Conservation (phyloP, 352 stramenopile genomes). For the Hyaloperonospora brassicae region DNA sequence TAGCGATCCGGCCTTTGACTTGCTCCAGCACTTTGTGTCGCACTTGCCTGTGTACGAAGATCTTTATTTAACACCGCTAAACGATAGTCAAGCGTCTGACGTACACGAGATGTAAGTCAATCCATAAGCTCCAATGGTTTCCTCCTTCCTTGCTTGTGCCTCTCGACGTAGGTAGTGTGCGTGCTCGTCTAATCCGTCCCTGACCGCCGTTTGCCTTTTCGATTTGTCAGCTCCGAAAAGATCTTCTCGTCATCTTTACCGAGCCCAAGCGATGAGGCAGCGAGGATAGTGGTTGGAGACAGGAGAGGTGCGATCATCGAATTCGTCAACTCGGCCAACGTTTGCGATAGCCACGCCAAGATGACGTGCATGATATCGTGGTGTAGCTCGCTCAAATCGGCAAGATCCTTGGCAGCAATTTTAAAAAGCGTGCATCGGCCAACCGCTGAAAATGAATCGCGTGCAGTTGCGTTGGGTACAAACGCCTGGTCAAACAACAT, state of each 20-base stretch:
- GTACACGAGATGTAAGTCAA: background rate
- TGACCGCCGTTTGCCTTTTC: constrained; percentile 37
- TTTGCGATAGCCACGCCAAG: constrained; percentile 70
- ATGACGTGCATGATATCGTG: constrained; percentile 79
- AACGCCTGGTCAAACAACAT: constrained; percentile 47
- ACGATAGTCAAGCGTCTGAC: constrained; percentile 7
- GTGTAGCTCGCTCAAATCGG: constrained; percentile 73
- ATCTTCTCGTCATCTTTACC: constrained; percentile 31
- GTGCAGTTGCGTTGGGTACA: constrained; percentile 41
- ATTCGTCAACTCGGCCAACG: constrained; percentile 55
- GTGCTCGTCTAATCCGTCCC: constrained; percentile 37
- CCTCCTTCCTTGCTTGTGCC: too few relatives aligned
- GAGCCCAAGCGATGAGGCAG: constrained; percentile 17
- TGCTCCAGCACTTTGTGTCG: constrained; percentile 51
- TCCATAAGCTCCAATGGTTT: too few relatives aligned
- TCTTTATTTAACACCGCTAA: constrained; percentile 34
- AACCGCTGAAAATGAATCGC: constrained; percentile 35
- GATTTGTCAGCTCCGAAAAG: constrained; percentile 19
- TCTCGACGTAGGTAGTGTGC: too few relatives aligned
- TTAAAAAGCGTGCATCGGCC: constrained; percentile 62
- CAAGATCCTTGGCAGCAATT: constrained; percentile 65
- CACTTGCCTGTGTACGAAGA: constrained; percentile 55
- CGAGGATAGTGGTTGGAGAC: constrained; percentile 25
- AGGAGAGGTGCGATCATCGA: constrained; percentile 56
- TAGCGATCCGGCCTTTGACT: constrained; percentile 27